Base-by-base conservation (phyloP, 2,329 filamentous ascomycete species). In the Blumeria hordei region DNA sequence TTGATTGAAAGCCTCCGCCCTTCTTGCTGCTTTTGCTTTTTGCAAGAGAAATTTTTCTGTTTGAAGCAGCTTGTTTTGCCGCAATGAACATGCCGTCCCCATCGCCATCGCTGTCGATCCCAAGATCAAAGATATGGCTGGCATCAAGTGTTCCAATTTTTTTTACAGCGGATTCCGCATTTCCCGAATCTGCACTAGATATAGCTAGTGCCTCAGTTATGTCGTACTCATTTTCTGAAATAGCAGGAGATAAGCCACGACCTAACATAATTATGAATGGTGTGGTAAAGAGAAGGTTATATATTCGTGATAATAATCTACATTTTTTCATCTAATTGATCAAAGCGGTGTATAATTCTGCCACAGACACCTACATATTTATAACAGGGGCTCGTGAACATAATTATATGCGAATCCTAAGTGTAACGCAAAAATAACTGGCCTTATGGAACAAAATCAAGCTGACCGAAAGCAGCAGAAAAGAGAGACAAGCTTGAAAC, bases 1-100 rank as follows among this genome's bases (percentile, higher is more conserved):
- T 95, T 50, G 85, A 83, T 67, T 98, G 92, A 66, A 98, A 98
- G 54, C 90, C 92, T 63, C 92, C 92, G 39, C 88, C 85, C 69
- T 96, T 98, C 72, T 95, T 95, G 35, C 86, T 85, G 2, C 81
- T 83, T 59, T 84, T 84, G 18, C 86, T 85, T 67, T 90, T 92
- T 7, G 92, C 62, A 64, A 88, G 92, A 9, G 83, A 76, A 0
- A 78, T 72, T 65, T 95, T 96, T 58, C 90, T 75, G 65, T 95
- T 95, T 4, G 85, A 86, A 14, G 87, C 86, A 3, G 85, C 83
- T 66, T 94, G 88, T 62, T 84, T 78, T 39, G 85, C 77, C 9
- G 88, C 87, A 68, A 98, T 98, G 64, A 95, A 96, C 0, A 83
- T 83, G 65, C 84, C 88, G 65, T 98, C 88, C 16, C 73, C 80